Percentiles rank a stretch among this genome's conserved stretches.
Evolutionary conservation across 495 filamentous ascomycete species (phyloP).

Genomic region (Neurospora sp.): DNA sequence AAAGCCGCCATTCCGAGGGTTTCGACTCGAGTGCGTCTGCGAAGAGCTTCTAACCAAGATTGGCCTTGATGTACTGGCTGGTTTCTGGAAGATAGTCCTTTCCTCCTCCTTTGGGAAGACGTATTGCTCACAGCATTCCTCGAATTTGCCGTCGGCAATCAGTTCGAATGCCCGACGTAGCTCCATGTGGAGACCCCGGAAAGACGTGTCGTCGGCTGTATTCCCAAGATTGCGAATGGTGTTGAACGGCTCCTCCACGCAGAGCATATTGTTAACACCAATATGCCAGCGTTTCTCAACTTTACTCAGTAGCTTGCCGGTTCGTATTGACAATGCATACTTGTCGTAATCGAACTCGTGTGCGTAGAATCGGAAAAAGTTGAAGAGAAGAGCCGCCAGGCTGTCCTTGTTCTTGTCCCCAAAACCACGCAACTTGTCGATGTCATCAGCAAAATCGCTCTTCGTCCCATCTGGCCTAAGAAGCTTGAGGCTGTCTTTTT

Average conservation of each 20-base stretch:
- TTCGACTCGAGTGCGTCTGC: constrained; percentile 35
- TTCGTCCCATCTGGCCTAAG: constrained; percentile 49
- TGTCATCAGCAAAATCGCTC: constrained; percentile 76
- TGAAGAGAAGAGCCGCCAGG: constrained; percentile 73
- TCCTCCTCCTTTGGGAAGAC: constrained; percentile 78
- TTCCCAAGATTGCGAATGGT: constrained; percentile 88
- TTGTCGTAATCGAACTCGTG: constrained; percentile 88
- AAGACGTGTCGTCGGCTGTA: constrained; percentile 89
- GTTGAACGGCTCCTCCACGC: constrained; percentile 96
- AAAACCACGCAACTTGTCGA: constrained; percentile 59
- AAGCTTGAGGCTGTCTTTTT: constrained; percentile 54
- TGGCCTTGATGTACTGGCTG: constrained; percentile 40
- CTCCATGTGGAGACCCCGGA: constrained; percentile 81
- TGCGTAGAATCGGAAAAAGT: constrained; percentile 90
- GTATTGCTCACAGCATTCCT: constrained; percentile 73
- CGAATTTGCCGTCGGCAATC: constrained; percentile 63
- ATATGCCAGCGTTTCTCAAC: constrained; percentile 78
- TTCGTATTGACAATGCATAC: constrained; percentile 74
- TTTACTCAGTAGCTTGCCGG: constrained; percentile 73
- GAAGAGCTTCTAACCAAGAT: constrained; percentile 42
- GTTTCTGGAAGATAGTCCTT: constrained; percentile 58
- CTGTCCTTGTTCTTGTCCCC: constrained; percentile 75
- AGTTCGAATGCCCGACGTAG: constrained; percentile 78
- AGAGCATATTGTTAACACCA: constrained; percentile 68
- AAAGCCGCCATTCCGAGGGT: constrained; percentile 49